Conservation (phyloP, 345 rosid genomes). For the Mercurialis annua region DNA sequence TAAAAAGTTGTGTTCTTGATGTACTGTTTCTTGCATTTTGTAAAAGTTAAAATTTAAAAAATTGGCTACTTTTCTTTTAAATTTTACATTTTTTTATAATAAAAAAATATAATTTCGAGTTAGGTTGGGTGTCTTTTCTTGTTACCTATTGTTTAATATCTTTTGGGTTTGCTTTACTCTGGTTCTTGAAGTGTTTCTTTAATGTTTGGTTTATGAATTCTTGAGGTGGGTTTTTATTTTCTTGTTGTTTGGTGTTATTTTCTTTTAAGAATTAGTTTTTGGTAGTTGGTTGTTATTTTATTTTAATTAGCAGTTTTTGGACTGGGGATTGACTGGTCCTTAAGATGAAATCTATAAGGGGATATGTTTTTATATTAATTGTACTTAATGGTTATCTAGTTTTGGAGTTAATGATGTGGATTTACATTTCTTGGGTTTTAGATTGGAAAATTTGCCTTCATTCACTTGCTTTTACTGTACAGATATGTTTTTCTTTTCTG, state of each 20-base stretch:
- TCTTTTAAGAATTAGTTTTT: neutral
- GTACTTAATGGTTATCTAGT: neutral
- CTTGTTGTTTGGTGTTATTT: neutral
- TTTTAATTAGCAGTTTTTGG: too few relatives aligned
- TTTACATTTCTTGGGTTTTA: neutral
- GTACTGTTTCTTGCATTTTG: neutral
- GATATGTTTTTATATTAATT: neutral
- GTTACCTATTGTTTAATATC: neutral
- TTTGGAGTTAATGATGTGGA: neutral
- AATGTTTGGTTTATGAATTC: neutral
- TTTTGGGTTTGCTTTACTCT: neutral
- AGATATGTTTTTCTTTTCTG: neutral
- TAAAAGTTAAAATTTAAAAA: neutral
- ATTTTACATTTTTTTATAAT: neutral
- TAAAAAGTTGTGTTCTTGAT: neutral
- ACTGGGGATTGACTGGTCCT: neutral
- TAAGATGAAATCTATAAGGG: neutral
- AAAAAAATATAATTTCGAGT: neutral
- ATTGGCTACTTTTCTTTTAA: neutral
- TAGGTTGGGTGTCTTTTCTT: constrained; percentile 14
- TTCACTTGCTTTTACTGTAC: neutral
- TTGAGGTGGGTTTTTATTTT: constrained; percentile 1
- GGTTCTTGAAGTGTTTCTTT: neutral
- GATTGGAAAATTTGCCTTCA: neutral
- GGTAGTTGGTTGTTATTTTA: neutral